Percentiles rank a stretch among this genome's conserved stretches.
phyloP scores from a whole-genome alignment of 1,139 yeast species.

The Suzukiozyma palmioleophila region DNA sequence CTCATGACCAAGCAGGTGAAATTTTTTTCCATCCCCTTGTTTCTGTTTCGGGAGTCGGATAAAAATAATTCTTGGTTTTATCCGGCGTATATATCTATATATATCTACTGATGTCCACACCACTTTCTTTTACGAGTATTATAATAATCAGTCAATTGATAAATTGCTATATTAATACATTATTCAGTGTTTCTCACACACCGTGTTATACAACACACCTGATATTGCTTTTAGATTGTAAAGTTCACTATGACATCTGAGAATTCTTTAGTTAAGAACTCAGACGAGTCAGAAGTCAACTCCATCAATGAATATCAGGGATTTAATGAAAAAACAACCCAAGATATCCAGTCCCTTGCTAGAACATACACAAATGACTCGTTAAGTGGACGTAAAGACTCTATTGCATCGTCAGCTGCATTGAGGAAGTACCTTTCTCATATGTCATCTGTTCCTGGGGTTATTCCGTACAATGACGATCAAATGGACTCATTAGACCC shows the following conservation, averaged over 20 bases:
- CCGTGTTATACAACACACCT: no score
- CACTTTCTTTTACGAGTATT: no score
- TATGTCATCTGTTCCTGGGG: conserved; percentile 53
- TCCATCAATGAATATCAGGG: conserved; percentile 27
- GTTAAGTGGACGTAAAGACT: conserved; percentile 41
- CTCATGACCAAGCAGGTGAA: no score
- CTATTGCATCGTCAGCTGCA: conserved; percentile 27
- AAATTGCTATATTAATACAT: no score
- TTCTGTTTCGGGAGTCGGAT: no score
- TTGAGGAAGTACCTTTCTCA: conserved; percentile 33
- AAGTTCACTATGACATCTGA: conserved; percentile 4
- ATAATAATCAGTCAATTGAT: no score
- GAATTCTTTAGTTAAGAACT: conserved; percentile 4
- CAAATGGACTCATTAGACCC: conserved; percentile 11
- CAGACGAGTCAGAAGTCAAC: conserved; percentile 12
- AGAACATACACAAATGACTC: conserved; percentile 24
- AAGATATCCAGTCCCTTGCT: conserved; percentile 27
- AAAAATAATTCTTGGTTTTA: no score
- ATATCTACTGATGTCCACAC: no score
- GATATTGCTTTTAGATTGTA: no score
- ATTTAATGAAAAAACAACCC: conserved; percentile 23
- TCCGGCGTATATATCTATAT: no score
- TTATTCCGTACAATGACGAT: conserved; percentile 26
- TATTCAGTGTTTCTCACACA: no score
- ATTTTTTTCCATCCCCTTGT: no score